Evolutionary conservation across 495 filamentous ascomycete species (phyloP).

Genomic region (Daldinia decipiens): DNA sequence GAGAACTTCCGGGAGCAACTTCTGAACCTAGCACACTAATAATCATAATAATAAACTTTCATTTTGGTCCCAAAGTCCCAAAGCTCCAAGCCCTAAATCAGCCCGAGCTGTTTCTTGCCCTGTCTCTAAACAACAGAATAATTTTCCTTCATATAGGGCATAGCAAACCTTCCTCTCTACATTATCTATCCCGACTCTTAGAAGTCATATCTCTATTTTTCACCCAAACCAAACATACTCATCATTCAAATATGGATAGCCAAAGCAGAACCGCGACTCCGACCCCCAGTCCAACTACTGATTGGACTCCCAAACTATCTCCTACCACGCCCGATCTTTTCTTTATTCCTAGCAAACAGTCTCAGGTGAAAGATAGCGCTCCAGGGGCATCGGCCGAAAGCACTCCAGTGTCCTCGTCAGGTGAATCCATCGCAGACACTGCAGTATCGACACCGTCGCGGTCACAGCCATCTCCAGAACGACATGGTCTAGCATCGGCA

Average conservation of each 20-base stretch:
- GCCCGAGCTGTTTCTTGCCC: neutral
- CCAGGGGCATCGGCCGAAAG: neutral
- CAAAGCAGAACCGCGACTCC: neutral
- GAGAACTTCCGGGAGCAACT: neutral
- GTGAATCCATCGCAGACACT: neutral
- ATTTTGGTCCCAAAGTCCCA: neutral
- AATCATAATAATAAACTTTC: neutral
- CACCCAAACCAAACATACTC: neutral
- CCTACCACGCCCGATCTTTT: neutral
- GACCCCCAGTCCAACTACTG: neutral
- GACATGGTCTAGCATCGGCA: neutral
- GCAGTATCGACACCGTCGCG: neutral
- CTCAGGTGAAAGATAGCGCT: neutral
- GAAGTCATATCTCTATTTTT: neutral
- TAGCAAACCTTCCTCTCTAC: neutral
- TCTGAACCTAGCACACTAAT: neutral
- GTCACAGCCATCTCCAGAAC: neutral
- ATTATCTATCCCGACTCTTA: neutral
- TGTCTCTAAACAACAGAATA: neutral
- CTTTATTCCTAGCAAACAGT: neutral
- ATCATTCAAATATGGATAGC: neutral
- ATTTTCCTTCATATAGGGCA: neutral
- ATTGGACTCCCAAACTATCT: neutral
- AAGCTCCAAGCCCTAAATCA: neutral
- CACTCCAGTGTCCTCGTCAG: neutral